These are phyloP conservation scores for Ophiostoma quercus DNA, from an alignment of 2,329 filamentous ascomycete genomes.

Conservation along the genomic window DNA sequence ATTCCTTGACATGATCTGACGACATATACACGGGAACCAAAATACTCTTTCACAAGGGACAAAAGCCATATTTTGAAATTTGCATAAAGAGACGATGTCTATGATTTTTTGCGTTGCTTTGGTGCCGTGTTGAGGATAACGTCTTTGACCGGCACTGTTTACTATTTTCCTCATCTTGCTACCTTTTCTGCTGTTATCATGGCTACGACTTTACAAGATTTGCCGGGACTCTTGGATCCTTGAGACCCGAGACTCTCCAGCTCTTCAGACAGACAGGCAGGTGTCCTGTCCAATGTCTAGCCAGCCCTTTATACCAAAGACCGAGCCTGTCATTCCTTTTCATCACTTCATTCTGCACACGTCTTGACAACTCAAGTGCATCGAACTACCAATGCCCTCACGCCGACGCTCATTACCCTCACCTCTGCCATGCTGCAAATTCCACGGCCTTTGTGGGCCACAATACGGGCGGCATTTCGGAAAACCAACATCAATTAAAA, in stretches of 20 bases:
- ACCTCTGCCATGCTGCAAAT: not conserved
- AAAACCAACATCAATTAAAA: not conserved
- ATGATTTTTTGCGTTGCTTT: slow-evolving; percentile 17
- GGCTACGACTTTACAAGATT: not conserved
- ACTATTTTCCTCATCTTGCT: not conserved
- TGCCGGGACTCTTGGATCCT: not conserved
- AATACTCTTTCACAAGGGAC: slow-evolving; percentile 14
- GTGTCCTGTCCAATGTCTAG: not conserved
- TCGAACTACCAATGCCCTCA: not conserved
- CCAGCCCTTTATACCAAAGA: not conserved
- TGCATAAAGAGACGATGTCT: slow-evolving; percentile 20
- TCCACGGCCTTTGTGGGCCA: not conserved
- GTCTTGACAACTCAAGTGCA: not conserved
- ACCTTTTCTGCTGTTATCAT: not conserved
- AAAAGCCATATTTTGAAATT: slow-evolving; percentile 14
- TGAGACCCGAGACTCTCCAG: not conserved
- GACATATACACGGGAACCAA: slow-evolving; percentile 20
- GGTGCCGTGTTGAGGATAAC: not conserved
- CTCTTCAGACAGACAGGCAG: not conserved
- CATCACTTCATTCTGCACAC: not conserved
- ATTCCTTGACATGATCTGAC: slow-evolving; percentile 19
- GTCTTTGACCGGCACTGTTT: not conserved
- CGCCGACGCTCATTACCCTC: slow-evolving; percentile 1
- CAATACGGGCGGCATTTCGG: not conserved
- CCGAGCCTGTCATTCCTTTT: slow-evolving; percentile 10